Evolutionary conservation across 2,329 filamentous ascomycete species (phyloP).

Genomic region (Fonsecaea pedrosoi): DNA sequence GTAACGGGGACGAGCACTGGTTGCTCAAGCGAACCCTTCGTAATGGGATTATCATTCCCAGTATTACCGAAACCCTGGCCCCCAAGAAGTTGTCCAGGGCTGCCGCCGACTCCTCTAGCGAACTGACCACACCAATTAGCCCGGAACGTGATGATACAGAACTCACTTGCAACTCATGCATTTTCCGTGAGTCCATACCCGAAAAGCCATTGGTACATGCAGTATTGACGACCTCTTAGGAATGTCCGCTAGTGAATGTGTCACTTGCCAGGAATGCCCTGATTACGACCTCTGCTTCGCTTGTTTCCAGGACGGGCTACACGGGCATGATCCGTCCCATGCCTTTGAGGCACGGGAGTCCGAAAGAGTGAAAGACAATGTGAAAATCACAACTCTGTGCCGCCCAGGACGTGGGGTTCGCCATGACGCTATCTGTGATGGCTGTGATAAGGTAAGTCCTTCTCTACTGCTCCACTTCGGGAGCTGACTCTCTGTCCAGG

Average conservation of each 20-base stretch:
- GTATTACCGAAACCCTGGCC: constrained; percentile 80
- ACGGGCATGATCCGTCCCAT: constrained; percentile 92
- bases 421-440: constrained; percentile 92
- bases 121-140: constrained; percentile 30
- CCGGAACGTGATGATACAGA: constrained; percentile 35
- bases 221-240: constrained; percentile 55
- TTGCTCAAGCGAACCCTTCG: constrained; percentile 87
- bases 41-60: constrained; percentile 79
- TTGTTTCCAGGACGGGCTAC: constrained; percentile 77
- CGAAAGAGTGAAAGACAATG: constrained; percentile 66
- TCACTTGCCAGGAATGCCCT: constrained; percentile 82
- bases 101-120: constrained; percentile 30
- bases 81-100: constrained; percentile 60
- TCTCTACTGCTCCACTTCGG: not conserved
- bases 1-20: constrained; percentile 83
- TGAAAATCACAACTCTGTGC: constrained; percentile 71
- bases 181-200: constrained; percentile 57
- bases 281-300: constrained; percentile 90
- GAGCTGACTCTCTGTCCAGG: constrained; percentile 50
- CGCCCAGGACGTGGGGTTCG: constrained; percentile 77
- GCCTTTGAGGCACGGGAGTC: constrained; percentile 72
- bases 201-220: constrained; percentile 9
- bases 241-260: constrained; percentile 76
- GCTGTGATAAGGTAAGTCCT: constrained; percentile 73
- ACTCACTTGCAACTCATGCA: constrained; percentile 70